phyloP scores from a whole-genome alignment of 345 rosid genomes.

The Sapria himalayana region DNA sequence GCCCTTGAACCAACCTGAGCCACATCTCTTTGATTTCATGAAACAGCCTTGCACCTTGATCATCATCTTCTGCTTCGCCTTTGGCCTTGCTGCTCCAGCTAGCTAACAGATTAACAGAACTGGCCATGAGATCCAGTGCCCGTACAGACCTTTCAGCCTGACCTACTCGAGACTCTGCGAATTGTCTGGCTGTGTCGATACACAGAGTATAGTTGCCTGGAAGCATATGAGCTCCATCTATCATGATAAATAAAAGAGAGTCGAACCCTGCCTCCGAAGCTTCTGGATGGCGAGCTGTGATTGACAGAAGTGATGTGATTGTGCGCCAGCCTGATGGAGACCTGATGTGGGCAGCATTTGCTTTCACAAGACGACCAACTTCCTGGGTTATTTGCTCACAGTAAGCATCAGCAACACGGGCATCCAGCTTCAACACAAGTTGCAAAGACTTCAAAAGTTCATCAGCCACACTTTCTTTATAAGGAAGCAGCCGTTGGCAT shows the following conservation, averaged over 20 bases:
- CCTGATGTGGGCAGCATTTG: constrained; percentile 82
- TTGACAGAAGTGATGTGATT: constrained; percentile 68
- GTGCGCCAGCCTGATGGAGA: constrained; percentile 93
- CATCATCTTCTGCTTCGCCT: constrained; percentile 62
- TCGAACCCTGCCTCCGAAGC: constrained; percentile 95
- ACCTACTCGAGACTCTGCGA: constrained; percentile 95
- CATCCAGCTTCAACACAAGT: constrained; percentile 92
- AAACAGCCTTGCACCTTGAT: constrained; percentile 43
- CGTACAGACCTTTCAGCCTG: constrained; percentile 78
- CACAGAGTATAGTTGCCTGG: constrained; percentile 78
- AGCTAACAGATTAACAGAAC: constrained; percentile 56
- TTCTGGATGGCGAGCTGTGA: constrained; percentile 90
- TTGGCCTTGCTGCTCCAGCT: constrained; percentile 53
- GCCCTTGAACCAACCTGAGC: constrained; percentile 85
- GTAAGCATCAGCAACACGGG: constrained; percentile 94
- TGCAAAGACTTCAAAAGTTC: constrained; percentile 92
- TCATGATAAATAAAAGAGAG: constrained; percentile 66
- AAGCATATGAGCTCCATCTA: constrained; percentile 55
- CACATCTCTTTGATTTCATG: constrained; percentile 92
- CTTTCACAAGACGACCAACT: constrained; percentile 89
- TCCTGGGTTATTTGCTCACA: constrained; percentile 89
- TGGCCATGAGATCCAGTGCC: constrained; percentile 77
- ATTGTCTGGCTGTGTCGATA: constrained; percentile 77
- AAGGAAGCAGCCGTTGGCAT: constrained; percentile 92
- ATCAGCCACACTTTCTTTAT: constrained; percentile 93